Percentiles rank a stretch among this genome's conserved stretches.
These are phyloP conservation scores for Monoraphidium neglectum DNA, from an alignment of 139 green algal species.

Conservation along the genomic window DNA sequence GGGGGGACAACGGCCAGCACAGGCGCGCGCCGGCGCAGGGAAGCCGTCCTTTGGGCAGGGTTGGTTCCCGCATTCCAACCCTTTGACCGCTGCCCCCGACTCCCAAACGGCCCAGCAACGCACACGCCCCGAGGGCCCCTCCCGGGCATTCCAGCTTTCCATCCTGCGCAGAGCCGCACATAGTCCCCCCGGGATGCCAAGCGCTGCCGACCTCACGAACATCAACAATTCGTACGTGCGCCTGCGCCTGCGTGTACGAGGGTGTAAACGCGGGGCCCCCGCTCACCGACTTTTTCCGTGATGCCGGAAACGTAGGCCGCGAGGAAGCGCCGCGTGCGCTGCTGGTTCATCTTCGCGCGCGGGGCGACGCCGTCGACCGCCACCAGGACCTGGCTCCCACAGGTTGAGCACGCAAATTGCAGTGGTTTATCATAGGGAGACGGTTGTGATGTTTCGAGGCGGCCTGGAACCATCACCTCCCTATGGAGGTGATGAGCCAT, in stretches of 20 bases:
- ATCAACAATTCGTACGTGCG: not conserved
- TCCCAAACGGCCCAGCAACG: no score
- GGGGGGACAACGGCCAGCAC: no score
- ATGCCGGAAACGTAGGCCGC: conserved; percentile 70
- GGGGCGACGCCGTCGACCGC: conserved; percentile 82
- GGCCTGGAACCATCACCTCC: not conserved
- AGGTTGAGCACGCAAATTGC: not conserved
- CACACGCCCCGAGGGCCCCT: no score
- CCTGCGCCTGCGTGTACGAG: not conserved
- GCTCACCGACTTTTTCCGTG: conserved; percentile 61
- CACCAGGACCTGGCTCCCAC: conserved; percentile 45
- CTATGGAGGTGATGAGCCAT: no score
- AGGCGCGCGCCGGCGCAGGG: no score
- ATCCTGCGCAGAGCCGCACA: no score
- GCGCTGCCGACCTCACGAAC: no score
- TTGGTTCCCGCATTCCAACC: not conserved
- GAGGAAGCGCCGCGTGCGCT: conserved; percentile 85
- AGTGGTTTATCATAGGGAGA: not conserved
- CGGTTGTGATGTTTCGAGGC: not conserved
- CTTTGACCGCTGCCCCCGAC: not conserved
- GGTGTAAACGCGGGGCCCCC: not conserved
- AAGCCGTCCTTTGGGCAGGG: not conserved
- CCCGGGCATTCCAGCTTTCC: no score
- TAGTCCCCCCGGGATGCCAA: no score
- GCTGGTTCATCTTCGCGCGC: conserved; percentile 92